These are phyloP conservation scores for Trichosanthes truncata DNA, from an alignment of 306 rosid species.

Conservation along the genomic window DNA sequence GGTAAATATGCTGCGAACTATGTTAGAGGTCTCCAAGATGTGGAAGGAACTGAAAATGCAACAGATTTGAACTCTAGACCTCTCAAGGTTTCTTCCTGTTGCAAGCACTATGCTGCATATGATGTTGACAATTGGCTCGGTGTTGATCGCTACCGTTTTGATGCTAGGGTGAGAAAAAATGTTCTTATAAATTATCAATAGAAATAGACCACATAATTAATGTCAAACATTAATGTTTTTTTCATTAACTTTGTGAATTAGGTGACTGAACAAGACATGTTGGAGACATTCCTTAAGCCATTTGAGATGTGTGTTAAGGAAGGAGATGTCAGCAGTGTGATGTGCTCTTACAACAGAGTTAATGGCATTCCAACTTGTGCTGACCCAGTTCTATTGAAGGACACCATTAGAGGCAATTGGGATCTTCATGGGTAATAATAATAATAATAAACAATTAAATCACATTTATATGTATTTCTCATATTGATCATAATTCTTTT, in stretches of 20 bases:
- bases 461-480: background rate
- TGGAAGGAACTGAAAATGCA: constrained; percentile 18
- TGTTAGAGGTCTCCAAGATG: constrained; percentile 64
- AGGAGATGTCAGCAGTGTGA: constrained; percentile 77
- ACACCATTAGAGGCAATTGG: constrained; percentile 63
- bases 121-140: constrained; percentile 74
- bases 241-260: background rate
- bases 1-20: constrained; percentile 48
- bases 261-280: constrained; percentile 77
- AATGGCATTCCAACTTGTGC: constrained; percentile 88
- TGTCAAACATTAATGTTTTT: background rate
- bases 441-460: background rate
- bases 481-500: background rate
- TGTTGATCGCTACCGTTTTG: constrained; percentile 59
- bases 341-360: constrained; percentile 83
- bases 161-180: constrained; percentile 48
- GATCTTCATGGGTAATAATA: constrained; percentile 48
- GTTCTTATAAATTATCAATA: background rate
- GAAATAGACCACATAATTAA: background rate
- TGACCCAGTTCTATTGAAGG: constrained; percentile 67
- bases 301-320: constrained; percentile 67
- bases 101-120: constrained; percentile 86
- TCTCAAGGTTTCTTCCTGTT: constrained; percentile 82
- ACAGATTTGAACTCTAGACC: constrained; percentile 22
- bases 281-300: constrained; percentile 75